A percentile compares a stretch with the other conserved stretches of the same genome.
Conservation (phyloP, 192 early-diverging fungal genomes). For the Coemansia reversa region DNA sequence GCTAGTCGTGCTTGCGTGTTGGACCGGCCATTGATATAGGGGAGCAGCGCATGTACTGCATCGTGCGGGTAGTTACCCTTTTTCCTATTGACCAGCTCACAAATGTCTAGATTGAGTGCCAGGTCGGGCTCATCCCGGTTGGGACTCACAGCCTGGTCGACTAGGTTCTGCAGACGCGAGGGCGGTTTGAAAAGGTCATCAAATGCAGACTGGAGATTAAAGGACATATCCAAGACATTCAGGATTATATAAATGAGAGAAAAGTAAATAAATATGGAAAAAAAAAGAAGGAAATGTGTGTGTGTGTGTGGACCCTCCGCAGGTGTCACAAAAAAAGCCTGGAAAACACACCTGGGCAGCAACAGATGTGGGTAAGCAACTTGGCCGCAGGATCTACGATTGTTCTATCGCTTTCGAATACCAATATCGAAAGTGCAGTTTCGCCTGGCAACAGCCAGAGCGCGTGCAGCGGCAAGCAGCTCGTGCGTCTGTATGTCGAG, state of each 20-base stretch:
- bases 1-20: constrained; percentile 43
- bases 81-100: constrained; percentile 91
- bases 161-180: constrained; percentile 45
- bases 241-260: not conserved
- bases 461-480: constrained; percentile 30
- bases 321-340: too few relatives aligned
- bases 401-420: not conserved
- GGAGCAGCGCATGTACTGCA: constrained; percentile 46
- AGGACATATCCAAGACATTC: constrained; percentile 23
- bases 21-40: constrained; percentile 53
- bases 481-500: constrained; percentile 42
- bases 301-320: too few relatives aligned
- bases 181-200: constrained; percentile 54
- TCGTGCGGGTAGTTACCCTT: constrained; percentile 67
- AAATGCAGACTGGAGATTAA: constrained; percentile 43
- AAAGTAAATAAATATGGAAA: not conserved
- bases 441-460: constrained; percentile 22
- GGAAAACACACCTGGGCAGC: too few relatives aligned
- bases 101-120: constrained; percentile 90
- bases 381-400: too few relatives aligned
- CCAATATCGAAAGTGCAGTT: constrained; percentile 36
- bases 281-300: not conserved
- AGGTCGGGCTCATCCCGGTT: constrained; percentile 74
- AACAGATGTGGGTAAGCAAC: too few relatives aligned
- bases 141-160: constrained; percentile 80